These are phyloP conservation scores for Lathyrus oleraceus DNA, from an alignment of 306 rosid genomes.

Conservation along the genomic window DNA sequence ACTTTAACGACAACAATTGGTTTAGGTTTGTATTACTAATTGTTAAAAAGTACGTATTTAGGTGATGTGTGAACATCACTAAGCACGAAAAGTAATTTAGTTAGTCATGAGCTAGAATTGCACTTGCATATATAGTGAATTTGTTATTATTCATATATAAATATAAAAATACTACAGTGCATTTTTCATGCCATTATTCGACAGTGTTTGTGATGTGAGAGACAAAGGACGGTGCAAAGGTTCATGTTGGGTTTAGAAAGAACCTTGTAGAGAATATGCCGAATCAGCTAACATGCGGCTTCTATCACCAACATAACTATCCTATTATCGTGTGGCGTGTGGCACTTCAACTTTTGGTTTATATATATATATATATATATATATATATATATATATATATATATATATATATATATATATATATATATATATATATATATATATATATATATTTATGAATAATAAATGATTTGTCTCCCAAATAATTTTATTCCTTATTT, in stretches of 20 bases:
- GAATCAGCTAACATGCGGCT: neutral
- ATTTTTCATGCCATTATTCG: conserved; percentile 25
- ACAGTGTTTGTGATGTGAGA: neutral
- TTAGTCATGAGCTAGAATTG: neutral
- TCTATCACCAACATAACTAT: neutral
- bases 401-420: no score
- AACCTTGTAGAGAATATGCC: conserved; percentile 15
- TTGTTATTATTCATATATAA: no score
- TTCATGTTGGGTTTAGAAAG: neutral
- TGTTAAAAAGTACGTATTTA: neutral
- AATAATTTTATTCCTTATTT: no score
- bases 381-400: no score
- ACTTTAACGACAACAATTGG: conserved; percentile 1
- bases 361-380: no score
- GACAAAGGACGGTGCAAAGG: conserved; percentile 37
- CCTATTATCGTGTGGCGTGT: conserved; percentile 15
- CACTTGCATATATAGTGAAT: neutral
- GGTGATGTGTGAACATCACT: neutral
- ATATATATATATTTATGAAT: no score
- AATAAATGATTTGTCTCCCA: no score
- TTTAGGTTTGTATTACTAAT: neutral
- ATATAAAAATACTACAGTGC: neutral
- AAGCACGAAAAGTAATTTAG: neutral
- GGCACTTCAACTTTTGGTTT: conserved; percentile 8
- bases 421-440: no score